phyloP scores from a whole-genome alignment of 1,284 basidiomycete species.

The Cryptococcus sp. region DNA sequence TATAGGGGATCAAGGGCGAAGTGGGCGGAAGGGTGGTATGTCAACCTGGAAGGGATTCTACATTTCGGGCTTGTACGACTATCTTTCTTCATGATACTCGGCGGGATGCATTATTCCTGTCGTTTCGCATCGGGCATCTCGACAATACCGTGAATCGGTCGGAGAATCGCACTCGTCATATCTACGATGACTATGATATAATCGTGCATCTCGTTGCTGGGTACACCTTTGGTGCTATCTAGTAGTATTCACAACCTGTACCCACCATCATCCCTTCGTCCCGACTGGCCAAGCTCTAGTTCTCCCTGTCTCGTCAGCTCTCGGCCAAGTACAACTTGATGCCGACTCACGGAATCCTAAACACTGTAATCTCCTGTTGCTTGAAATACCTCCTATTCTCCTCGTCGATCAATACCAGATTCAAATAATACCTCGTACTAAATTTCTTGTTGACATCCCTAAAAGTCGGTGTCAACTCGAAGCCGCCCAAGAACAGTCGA shows the following conservation, averaged over 20 bases:
- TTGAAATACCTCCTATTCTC: slow-evolving; percentile 63
- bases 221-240: not conserved
- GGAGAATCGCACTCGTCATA: too few species aligned
- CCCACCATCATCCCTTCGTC: too few species aligned
- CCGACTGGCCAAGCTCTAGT: too few species aligned
- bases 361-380: slow-evolving; percentile 46
- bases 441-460: slow-evolving; percentile 99
- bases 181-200: too few species aligned
- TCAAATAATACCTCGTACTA: slow-evolving; percentile 91
- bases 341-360: slow-evolving; percentile 32
- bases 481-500: slow-evolving; percentile 93
- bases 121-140: too few species aligned
- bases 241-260: too few species aligned
- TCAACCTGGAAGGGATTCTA: too few species aligned
- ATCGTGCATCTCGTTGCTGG: slow-evolving; percentile 1
- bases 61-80: slow-evolving; percentile 2
- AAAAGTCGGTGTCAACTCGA: slow-evolving; percentile 97
- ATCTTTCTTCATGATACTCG: not conserved
- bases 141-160: too few species aligned
- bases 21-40: too few species aligned
- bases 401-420: slow-evolving; percentile 94
- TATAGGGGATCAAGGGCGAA: not conserved
- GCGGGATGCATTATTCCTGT: slow-evolving; percentile 2
- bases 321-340: not conserved
- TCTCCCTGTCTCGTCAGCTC: not conserved